These are phyloP conservation scores for Talaromyces sp. DNA, from an alignment of 2,329 filamentous ascomycete genomes.

Conservation along the genomic window DNA sequence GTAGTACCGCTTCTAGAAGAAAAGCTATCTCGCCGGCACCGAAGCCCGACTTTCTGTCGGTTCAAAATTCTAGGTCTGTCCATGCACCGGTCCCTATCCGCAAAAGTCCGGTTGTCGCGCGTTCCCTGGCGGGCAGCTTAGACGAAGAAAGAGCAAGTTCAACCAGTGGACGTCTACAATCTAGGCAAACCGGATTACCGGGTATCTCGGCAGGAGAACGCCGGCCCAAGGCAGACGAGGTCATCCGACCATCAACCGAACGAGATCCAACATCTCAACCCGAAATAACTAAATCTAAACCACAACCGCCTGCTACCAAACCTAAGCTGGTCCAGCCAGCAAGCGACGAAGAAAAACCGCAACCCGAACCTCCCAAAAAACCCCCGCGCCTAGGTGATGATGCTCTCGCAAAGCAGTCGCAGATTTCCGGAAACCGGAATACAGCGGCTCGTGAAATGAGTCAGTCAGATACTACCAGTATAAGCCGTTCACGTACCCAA, in stretches of 20 bases:
- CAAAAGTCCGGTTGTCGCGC: slow-evolving; percentile 2
- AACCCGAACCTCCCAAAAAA: neutral
- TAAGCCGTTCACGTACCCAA: slow-evolving; percentile 22
- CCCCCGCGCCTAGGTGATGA: neutral
- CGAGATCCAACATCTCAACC: neutral
- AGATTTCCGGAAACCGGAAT: neutral
- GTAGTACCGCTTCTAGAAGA: neutral
- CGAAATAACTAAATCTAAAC: slow-evolving; percentile 15
- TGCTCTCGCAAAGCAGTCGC: neutral
- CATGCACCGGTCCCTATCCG: slow-evolving; percentile 30
- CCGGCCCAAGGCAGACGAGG: neutral
- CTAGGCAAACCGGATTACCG: neutral
- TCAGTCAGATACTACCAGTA: slow-evolving; percentile 12
- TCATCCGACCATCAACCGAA: neutral
- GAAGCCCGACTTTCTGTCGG: slow-evolving; percentile 22
- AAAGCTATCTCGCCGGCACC: slow-evolving; percentile 6
- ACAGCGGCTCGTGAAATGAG: neutral
- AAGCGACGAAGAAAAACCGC: neutral
- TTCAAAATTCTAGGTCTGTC: slow-evolving; percentile 24
- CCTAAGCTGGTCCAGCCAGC: slow-evolving; percentile 7
- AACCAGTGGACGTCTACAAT: neutral
- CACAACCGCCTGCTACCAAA: slow-evolving; percentile 2
- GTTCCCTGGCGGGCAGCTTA: slow-evolving; percentile 18
- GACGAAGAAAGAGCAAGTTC: slow-evolving; percentile 1
- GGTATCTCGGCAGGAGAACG: neutral